Base-by-base conservation (phyloP, 2,329 filamentous ascomycete species). In the Escovopsis weberi region DNA sequence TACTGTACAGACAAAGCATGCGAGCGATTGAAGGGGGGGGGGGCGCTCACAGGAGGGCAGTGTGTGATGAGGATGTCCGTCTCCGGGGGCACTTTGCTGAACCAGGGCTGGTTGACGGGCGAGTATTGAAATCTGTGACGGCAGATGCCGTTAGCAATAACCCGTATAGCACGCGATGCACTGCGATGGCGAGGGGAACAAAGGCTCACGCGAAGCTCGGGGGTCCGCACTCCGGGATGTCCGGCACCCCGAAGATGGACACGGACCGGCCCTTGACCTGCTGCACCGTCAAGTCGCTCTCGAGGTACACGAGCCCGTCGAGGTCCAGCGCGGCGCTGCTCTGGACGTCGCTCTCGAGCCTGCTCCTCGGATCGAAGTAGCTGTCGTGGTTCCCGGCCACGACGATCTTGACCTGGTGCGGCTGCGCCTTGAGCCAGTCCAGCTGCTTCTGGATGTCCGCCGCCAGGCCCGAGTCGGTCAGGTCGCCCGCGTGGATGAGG, bases 301-400 rank as follows among this genome's bases (percentile, higher is more conserved):
- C 75, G 3, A 94, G 74, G 59, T 94, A 94, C 52, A 78, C 68
- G 39, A 94, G 64, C 37, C 68, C 68, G 42, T 73, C 78, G 66
- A 85, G 78, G 51, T 85, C 67, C 12, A 88, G 68, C 28, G 58
- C 60, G 47, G 65, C 63, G n/a, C 59, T 59, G 1, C 64, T 61
- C n/a, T 66, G 55, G 18, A 69, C 67, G 54, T 85, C 78, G 38
- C 72, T 66, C 9, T 69, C 62, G 12, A 59, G 60, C 4, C 83
- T 71, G 12, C 76, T 78, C 32, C 68, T 67, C 23, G 74, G 67
- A 59, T 94, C 89, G 47, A 94, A 82, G 66, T 78, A 93, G 53
- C 77, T 80, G 56, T 95, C 89, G 59, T 95, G 89, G 57, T 95
- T 95, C 1, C 89, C 89, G 30, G 78, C 77, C 30, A 96, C 78